Conservation (phyloP, 164 flowering plant genomes). For the Umbellularia californica region DNA sequence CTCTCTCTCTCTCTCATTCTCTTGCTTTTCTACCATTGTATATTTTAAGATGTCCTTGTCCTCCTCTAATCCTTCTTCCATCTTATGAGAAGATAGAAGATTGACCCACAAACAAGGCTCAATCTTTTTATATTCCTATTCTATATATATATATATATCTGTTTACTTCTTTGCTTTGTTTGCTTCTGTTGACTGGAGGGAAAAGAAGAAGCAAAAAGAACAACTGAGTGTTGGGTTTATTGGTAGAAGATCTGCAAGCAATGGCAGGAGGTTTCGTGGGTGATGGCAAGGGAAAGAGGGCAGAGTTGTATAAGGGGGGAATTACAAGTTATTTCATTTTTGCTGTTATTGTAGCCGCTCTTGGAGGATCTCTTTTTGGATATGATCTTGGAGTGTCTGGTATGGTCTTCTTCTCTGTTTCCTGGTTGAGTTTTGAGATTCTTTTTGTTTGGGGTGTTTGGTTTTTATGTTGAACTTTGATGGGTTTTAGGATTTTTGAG, state of each 20-base stretch:
- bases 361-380: constrained; percentile 92
- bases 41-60: no score
- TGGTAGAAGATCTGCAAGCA: constrained; percentile 15
- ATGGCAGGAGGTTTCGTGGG: constrained; percentile 77
- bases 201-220: no score
- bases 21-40: no score
- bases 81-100: no score
- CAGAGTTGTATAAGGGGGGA: constrained; percentile 61
- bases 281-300: constrained; percentile 39
- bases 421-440: not conserved
- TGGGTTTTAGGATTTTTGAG: not conserved
- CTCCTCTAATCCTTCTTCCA: no score
- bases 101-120: no score
- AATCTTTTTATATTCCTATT: no score
- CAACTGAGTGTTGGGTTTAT: not conserved
- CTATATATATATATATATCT: no score
- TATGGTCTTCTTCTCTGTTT: constrained; percentile 10
- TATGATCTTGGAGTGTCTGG: constrained; percentile 98
- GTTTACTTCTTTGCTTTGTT: no score
- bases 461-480: not conserved
- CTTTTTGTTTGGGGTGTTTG: not conserved
- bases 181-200: no score
- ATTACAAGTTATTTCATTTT: constrained; percentile 61
- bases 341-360: constrained; percentile 71
- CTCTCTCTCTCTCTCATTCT: no score